Percentiles rank a stretch among this genome's conserved stretches.
phyloP scores from a whole-genome alignment of 805 yeast genomes.

The Helenozyma baotianmanensis region DNA sequence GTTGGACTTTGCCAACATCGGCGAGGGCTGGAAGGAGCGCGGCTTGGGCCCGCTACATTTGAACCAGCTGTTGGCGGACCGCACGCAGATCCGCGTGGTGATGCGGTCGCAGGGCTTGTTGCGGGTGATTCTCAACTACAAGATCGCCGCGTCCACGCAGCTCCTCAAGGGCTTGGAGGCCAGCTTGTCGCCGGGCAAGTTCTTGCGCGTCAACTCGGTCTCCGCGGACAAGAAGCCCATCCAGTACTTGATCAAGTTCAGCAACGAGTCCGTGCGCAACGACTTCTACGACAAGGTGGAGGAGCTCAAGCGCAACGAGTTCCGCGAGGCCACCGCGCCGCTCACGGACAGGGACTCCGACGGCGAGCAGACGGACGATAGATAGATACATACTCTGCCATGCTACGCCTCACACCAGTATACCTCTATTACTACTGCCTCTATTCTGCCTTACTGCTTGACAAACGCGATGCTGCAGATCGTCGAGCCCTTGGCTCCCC shows the following conservation, averaged over 20 bases:
- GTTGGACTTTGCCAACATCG: conserved; percentile 58
- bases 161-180: conserved; percentile 79
- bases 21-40: conserved; percentile 91
- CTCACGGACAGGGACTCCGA: neutral
- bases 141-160: conserved; percentile 57
- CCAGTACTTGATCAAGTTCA: conserved; percentile 79
- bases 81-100: conserved; percentile 58
- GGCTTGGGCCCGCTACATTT: conserved; percentile 88
- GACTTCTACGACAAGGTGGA: conserved; percentile 51
- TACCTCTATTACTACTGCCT: too few species aligned
- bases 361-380: too few species aligned
- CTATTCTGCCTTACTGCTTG: conserved; percentile 22
- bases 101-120: conserved; percentile 89
- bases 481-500: conserved; percentile 84
- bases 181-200: conserved; percentile 79
- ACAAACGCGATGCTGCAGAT: conserved; percentile 83
- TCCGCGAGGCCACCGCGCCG: conserved; percentile 1
- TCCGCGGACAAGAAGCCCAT: conserved; percentile 60
- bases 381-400: too few species aligned
- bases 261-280: conserved; percentile 55
- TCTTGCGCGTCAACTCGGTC: conserved; percentile 66
- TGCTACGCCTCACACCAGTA: too few species aligned
- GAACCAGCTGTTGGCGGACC: conserved; percentile 43
- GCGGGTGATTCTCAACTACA: conserved; percentile 75
- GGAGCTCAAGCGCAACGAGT: conserved; percentile 21